phyloP scores from a whole-genome alignment of 2,329 filamentous ascomycete genomes.

The Curvularia hawaiiensis region DNA sequence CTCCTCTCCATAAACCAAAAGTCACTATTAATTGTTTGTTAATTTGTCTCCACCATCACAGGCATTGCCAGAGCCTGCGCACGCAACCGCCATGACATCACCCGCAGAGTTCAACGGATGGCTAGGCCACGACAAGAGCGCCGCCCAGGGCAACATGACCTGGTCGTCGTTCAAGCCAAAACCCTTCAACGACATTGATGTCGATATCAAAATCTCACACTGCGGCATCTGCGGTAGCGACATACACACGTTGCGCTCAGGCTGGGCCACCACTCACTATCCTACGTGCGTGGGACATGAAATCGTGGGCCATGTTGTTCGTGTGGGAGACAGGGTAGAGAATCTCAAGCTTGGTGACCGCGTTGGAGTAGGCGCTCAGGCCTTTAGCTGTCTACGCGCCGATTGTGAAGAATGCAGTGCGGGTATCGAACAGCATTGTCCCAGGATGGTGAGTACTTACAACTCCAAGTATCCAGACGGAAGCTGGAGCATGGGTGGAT shows the following conservation, averaged over 20 bases:
- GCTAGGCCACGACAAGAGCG: slow-evolving; percentile 57
- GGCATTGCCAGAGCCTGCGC: not conserved
- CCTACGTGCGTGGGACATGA: slow-evolving; percentile 51
- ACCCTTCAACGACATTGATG: slow-evolving; percentile 42
- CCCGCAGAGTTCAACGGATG: slow-evolving; percentile 61
- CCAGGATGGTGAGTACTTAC: slow-evolving; percentile 63
- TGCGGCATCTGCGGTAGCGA: slow-evolving; percentile 47
- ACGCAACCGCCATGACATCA: slow-evolving; percentile 27
- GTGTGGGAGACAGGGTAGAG: slow-evolving; percentile 44
- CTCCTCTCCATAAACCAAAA: no score
- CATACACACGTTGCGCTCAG: slow-evolving; percentile 48
- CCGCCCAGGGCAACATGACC: slow-evolving; percentile 60
- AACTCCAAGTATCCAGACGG: slow-evolving; percentile 61
- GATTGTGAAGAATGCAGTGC: slow-evolving; percentile 60
- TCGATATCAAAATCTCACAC: slow-evolving; percentile 43
- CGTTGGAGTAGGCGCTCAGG: slow-evolving; percentile 58
- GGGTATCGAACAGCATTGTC: slow-evolving; percentile 53
- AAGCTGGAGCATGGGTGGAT: slow-evolving; percentile 69
- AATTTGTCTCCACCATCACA: not conserved
- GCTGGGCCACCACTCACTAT: slow-evolving; percentile 54
- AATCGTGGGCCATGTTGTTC: slow-evolving; percentile 48
- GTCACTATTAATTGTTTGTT: not conserved
- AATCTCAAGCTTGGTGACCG: slow-evolving; percentile 65
- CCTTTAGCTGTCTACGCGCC: slow-evolving; percentile 53
- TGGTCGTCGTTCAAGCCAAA: slow-evolving; percentile 58